phyloP scores from a whole-genome alignment of 331 rosid species.

The Malus hybrid region DNA sequence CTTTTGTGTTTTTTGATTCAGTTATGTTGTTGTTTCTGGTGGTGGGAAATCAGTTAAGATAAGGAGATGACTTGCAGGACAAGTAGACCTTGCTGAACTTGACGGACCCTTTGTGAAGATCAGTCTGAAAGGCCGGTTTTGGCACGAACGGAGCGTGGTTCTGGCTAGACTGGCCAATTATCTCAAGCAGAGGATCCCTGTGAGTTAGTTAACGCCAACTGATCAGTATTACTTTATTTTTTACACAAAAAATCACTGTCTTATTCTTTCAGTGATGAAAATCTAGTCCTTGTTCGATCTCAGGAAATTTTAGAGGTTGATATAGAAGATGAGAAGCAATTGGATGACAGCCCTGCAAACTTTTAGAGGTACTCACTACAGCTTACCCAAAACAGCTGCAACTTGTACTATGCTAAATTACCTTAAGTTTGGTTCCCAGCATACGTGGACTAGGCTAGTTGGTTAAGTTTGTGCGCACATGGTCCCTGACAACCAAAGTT shows the following conservation, averaged over 20 bases:
- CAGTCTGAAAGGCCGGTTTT: constrained; percentile 82
- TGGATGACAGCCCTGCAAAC: constrained; percentile 89
- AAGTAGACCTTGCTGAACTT: constrained; percentile 63
- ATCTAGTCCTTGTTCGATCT: neutral
- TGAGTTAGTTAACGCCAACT: constrained; percentile 14
- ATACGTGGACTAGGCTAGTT: neutral
- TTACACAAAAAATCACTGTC: neutral
- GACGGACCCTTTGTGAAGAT: constrained; percentile 89
- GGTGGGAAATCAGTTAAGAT: neutral
- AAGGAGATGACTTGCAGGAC: constrained; percentile 29
- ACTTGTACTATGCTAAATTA: neutral
- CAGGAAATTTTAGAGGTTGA: constrained; percentile 97
- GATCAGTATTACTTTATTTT: neutral
- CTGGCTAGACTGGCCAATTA: constrained; percentile 72
- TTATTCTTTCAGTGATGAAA: neutral
- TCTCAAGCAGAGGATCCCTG: constrained; percentile 87
- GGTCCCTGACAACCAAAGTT: neutral
- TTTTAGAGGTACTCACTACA: constrained; percentile 35
- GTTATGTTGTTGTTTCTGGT: neutral
- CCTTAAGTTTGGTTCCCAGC: neutral
- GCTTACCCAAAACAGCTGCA: neutral
- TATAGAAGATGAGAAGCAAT: constrained; percentile 81
- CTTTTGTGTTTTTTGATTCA: neutral
- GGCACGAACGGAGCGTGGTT: constrained; percentile 77
- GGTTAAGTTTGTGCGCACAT: neutral